Evolutionary conservation across 345 rosid species (phyloP).

Genomic region (Brassica rapa): DNA sequence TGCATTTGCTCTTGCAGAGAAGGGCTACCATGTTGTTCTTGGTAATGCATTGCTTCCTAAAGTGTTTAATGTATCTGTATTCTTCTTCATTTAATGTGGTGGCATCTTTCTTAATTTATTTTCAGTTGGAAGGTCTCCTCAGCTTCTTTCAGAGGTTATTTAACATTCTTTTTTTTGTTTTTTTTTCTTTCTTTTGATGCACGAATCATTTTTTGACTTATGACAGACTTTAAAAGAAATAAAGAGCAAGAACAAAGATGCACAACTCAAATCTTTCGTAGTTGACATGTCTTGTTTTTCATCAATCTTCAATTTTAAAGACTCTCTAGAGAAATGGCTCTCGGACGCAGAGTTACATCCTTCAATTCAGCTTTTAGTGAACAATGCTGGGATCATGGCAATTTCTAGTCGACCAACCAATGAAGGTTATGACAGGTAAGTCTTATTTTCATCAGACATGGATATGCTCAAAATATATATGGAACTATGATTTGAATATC

Average conservation of each 20-base stretch:
- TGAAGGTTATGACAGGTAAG: slow-evolving; percentile 75
- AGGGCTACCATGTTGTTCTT: slow-evolving; percentile 71
- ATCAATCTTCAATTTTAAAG: slow-evolving; percentile 64
- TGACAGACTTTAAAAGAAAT: slow-evolving; percentile 60
- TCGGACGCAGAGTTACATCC: slow-evolving; percentile 60
- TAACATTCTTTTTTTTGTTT: not conserved
- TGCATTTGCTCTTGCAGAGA: slow-evolving; percentile 62
- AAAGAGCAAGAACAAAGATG: slow-evolving; percentile 48
- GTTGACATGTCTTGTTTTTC: slow-evolving; percentile 65
- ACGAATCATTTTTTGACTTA: not conserved
- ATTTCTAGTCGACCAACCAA: slow-evolving; percentile 52
- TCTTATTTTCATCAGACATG: slow-evolving; percentile 20
- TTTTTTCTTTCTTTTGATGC: not conserved
- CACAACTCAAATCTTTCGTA: slow-evolving; percentile 60
- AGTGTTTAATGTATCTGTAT: not conserved
- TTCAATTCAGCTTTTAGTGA: slow-evolving; percentile 82
- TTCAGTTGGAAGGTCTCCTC: slow-evolving; percentile 73
- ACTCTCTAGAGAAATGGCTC: slow-evolving; percentile 74
- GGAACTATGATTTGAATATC: not conserved
- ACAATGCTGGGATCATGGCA: slow-evolving; percentile 94
- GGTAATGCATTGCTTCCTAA: slow-evolving; percentile 47
- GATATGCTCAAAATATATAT: not conserved
- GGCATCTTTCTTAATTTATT: slow-evolving; percentile 25
- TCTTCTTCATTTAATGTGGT: not conserved
- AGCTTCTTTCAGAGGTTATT: slow-evolving; percentile 53